Evolutionary conservation across 2,329 filamentous ascomycete genomes (phyloP), one percentile per base, ranked within the genome.

Genomic region (Botrytis deweyae): DNA sequence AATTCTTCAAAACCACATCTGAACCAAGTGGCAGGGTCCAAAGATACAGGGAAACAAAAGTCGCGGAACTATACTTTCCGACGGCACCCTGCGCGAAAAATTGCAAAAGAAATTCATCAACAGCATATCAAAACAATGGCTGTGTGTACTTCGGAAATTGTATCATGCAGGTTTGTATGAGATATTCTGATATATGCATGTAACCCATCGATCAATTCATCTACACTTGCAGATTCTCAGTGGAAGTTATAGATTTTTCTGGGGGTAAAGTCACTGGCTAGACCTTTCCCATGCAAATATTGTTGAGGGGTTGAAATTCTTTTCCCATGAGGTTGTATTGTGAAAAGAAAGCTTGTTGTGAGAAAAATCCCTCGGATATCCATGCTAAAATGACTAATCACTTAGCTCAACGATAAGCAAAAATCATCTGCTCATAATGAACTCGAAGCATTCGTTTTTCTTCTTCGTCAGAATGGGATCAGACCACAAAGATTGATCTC

Each of bases 351-450:
- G 33, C 29, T 52, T n/a, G 33, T 49, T 5, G 44, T 38, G 52
- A 58, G 52, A 22, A 14, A 4, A 42, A 58, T 4, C 36, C 29
- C 46, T 46, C 7, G 22, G 10, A 25, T 22, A 63, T 63, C 42
- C 63, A 40, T 29, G 46, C 25, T 20, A 14, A 52, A 52, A 58
- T 69, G 66, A 69, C 66, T 69, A 69, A 69, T 52, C 66, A 42
- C 18, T 29, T 8, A 8, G 14, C 49, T 7, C 44, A 29, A 42
- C 4, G 16, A 68, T 55, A 68, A 40, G 46, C 65, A 68, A 55
- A 55, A 67, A 25, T 20, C 38, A 67, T 40, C 46, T n/a, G 46
- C 65, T 40, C 44, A 25, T 20, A 22, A 46, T 46, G 44, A 46
- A n/a, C 65, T 67, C 36, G 25, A 68, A 40, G 25, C 22, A 20